These are phyloP conservation scores for Plasmodium inui DNA, from an alignment of 169 alveolate species.

Conservation along the genomic window DNA sequence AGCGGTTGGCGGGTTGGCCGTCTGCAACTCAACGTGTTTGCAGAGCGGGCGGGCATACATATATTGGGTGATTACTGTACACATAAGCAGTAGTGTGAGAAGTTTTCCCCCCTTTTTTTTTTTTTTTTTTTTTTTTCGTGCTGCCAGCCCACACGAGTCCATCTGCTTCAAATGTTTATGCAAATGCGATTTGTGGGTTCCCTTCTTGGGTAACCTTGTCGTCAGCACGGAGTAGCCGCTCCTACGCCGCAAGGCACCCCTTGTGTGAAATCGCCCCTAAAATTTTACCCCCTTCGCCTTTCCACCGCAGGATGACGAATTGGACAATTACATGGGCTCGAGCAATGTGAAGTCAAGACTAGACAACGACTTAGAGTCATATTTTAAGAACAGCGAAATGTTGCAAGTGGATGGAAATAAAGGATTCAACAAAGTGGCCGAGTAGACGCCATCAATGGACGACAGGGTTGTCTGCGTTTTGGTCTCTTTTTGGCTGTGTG, in stretches of 20 bases:
- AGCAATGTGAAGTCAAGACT: conserved; percentile 58
- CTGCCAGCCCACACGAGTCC: not conserved
- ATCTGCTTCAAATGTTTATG: not conserved
- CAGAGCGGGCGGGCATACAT: not conserved
- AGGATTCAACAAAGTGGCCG: conserved; percentile 36
- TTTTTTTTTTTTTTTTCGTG: too few species aligned
- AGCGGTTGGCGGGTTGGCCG: not conserved
- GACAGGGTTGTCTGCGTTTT: not conserved
- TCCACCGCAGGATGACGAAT: conserved; percentile 53
- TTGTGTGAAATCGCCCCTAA: not conserved
- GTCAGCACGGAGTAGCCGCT: not conserved
- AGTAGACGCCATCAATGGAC: not conserved
- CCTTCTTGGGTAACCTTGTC: not conserved
- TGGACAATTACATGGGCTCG: conserved; percentile 67
- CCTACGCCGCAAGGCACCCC: not conserved
- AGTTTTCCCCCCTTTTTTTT: too few species aligned
- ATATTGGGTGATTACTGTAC: not conserved
- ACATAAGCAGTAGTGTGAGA: not conserved
- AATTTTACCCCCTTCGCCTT: not conserved
- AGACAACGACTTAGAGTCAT: conserved; percentile 68
- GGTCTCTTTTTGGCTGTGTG: too few species aligned
- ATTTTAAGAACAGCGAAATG: conserved; percentile 43
- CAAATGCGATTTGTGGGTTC: not conserved
- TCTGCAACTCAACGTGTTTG: not conserved
- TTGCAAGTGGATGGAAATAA: conserved; percentile 27